Evolutionary conservation across 2,329 filamentous ascomycete species (phyloP).

Genomic region (Blastomyces silverae): DNA sequence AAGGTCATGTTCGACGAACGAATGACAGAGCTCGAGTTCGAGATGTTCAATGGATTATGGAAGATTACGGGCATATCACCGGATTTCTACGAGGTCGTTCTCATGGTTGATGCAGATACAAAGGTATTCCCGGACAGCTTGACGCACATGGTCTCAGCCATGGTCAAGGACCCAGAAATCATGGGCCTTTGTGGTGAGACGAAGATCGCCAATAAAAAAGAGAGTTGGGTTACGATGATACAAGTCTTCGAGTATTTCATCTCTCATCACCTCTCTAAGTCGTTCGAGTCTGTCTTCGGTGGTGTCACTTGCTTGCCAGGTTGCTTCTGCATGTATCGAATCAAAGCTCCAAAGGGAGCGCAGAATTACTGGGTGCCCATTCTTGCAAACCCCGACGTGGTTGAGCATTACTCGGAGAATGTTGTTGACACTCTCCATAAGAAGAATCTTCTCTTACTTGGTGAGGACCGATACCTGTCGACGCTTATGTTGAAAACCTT

Average conservation of each 20-base stretch:
- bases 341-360: constrained; percentile 96
- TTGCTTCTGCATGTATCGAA: constrained; percentile 99
- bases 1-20: constrained; percentile 99
- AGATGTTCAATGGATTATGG: constrained; percentile 99
- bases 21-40: constrained; percentile 98
- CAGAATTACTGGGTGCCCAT: constrained; percentile 99
- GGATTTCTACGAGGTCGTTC: constrained; percentile 94
- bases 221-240: constrained; percentile 93
- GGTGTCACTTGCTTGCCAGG: constrained; percentile 97
- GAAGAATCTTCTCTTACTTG: constrained; percentile 86
- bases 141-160: constrained; percentile 97
- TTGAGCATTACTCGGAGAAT: constrained; percentile 98
- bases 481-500: constrained; percentile 98
- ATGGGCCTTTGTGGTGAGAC: constrained; percentile 99
- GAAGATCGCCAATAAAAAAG: constrained; percentile 97
- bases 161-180: constrained; percentile 98
- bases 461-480: constrained; percentile 90
- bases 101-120: constrained; percentile 99
- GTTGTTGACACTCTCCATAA: constrained; percentile 97
- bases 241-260: constrained; percentile 98
- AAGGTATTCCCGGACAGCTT: constrained; percentile 98
- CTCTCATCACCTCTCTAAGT: constrained; percentile 92
- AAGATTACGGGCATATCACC: constrained; percentile 97
- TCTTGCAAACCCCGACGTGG: constrained; percentile 93
- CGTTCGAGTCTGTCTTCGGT: constrained; percentile 96